Conservation (phyloP, 164 flowering plant species). For the Vitis labrusca region DNA sequence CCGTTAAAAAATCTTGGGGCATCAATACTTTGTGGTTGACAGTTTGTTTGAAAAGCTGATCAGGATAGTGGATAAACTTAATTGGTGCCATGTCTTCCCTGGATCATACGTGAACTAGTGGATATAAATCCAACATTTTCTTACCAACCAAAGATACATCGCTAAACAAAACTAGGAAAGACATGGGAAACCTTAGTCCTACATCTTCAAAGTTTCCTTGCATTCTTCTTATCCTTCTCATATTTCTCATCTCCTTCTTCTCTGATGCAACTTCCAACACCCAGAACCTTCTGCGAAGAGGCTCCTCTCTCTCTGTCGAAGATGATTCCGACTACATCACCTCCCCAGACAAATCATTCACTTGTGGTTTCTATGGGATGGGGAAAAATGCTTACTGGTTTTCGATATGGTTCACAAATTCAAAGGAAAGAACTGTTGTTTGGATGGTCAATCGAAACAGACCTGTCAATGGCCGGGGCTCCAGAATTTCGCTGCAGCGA, state of each 20-base stretch:
- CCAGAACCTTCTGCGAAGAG: conserved; percentile 8
- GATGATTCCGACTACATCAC: conserved; percentile 16
- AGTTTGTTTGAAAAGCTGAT: too few species aligned
- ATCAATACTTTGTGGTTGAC: too few species aligned
- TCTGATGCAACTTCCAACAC: background rate
- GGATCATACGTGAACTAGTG: too few species aligned
- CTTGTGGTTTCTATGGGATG: conserved; percentile 33
- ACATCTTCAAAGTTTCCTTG: too few species aligned
- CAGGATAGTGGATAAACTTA: too few species aligned
- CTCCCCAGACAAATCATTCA: conserved; percentile 33
- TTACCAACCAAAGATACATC: too few species aligned
- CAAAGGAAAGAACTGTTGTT: conserved; percentile 26
- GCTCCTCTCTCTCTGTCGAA: conserved; percentile 23
- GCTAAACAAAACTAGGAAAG: too few species aligned
- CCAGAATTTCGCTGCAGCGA: conserved; percentile 15
- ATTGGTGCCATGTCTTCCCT: too few species aligned
- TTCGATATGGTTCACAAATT: conserved; percentile 41
- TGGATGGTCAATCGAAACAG: conserved; percentile 44
- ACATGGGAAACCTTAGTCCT: too few species aligned
- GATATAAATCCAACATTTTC: too few species aligned
- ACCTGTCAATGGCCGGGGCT: conserved; percentile 39
- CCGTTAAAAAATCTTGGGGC: too few species aligned
- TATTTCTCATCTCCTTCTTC: background rate
- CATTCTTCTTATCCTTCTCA: background rate
- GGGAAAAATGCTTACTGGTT: conserved; percentile 43